Conservation (phyloP, 305 asterid genomes). For the Fraxinus latifolia region DNA sequence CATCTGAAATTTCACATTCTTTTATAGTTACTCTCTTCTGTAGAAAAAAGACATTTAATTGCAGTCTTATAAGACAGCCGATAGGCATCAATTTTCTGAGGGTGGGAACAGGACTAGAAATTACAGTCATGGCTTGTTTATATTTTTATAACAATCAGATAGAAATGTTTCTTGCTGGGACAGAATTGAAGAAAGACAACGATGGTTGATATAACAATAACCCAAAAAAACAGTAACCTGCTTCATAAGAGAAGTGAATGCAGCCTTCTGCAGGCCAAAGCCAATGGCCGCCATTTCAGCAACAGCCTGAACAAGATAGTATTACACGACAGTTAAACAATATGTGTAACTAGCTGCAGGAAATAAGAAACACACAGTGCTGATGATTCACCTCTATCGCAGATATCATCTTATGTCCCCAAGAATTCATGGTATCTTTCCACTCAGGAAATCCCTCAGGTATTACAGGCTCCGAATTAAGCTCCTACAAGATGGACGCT, state of each 20-base stretch:
- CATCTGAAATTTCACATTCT: slow-evolving; percentile 14
- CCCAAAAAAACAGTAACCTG: slow-evolving; percentile 47
- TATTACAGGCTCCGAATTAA: slow-evolving; percentile 91
- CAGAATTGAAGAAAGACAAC: slow-evolving; percentile 17
- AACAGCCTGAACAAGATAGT: slow-evolving; percentile 56
- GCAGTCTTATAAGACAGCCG: neutral
- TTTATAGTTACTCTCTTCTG: neutral
- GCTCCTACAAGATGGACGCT: slow-evolving; percentile 51
- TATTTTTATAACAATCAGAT: slow-evolving; percentile 8
- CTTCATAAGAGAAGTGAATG: slow-evolving; percentile 93
- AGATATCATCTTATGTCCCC: slow-evolving; percentile 95
- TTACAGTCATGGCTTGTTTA: neutral
- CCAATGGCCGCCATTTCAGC: slow-evolving; percentile 99
- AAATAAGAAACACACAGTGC: slow-evolving; percentile 13
- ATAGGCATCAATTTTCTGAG: neutral
- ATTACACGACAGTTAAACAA: slow-evolving; percentile 13
- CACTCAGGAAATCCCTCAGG: slow-evolving; percentile 92
- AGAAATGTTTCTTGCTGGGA: slow-evolving; percentile 12
- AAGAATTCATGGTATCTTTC: slow-evolving; percentile 85
- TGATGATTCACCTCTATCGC: slow-evolving; percentile 62
- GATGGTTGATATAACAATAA: neutral
- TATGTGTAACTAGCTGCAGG: slow-evolving; percentile 10
- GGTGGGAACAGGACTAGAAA: neutral
- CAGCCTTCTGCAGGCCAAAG: slow-evolving; percentile 87
- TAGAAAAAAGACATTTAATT: neutral